Evolutionary conservation across 768 basidiomycete species (phyloP), one percentile per base, ranked within the genome.

Genomic region (Royoungia palumana): DNA sequence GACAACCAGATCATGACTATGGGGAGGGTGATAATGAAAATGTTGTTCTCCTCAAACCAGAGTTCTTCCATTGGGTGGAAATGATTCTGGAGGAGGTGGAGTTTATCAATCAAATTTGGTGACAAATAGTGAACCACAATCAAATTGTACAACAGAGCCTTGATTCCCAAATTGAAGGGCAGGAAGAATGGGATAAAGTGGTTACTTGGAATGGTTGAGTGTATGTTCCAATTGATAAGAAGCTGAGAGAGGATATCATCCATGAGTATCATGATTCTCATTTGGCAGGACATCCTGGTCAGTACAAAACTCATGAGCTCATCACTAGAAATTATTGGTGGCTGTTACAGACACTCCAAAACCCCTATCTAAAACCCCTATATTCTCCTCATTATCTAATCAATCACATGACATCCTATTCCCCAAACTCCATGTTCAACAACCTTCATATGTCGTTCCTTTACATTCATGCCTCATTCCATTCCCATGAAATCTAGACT

Each of bases 201-300:
- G 22, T 55, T 0, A 17, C 2, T 0, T 55, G 54, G 54, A 49
- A 53, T 9, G 54, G 41, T 0, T 27, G 50, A 10, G 36, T 67
- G 10, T 68, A 66, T 43, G 50, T 68, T 1, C 66, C 62, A 1
- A 14, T 47, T 0, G 50, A 60, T 41, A 19, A 37, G 14, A 46
- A 52, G 14, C 47, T 67, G 6, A 12, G 54, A 2, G 34, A 54
- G 7, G 39, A 52, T 1, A 41, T 63, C 1, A 50, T 64, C 9
- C 17, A 21, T 2, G 40, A 63, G 4, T 52, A 65, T 32, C 66
- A 70, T 36, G 60, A 70, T 28, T 47, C 60, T 0, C 16, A 30
- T 1, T 27, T 47, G 0, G 60, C 57, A 0, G 69, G 70, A 35
- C 69, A 70, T 41, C 64, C 59, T 1, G 67, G 67, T 21, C 46